These are phyloP conservation scores for Angomonas deanei DNA, from an alignment of 208 protist genomes.

Conservation along the genomic window DNA sequence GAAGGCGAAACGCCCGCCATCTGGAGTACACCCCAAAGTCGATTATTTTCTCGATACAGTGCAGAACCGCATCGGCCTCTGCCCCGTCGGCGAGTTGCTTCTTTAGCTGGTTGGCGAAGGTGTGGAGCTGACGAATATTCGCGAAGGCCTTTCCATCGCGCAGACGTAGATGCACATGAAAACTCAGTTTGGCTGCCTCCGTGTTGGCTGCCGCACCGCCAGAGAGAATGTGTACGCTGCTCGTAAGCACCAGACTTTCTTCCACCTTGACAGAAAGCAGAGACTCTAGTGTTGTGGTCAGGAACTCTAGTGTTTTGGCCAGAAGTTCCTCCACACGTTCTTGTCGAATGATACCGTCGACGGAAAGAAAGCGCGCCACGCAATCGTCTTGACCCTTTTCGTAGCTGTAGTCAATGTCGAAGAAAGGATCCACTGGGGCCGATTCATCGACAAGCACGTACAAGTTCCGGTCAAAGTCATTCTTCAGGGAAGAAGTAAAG, in stretches of 20 bases:
- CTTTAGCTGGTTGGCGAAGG: conserved; percentile 41
- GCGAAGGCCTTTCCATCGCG: conserved; percentile 26
- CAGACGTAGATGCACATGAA: conserved; percentile 80
- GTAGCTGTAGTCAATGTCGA: conserved; percentile 72
- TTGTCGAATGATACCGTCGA: not conserved
- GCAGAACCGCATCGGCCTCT: not conserved
- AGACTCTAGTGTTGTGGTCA: conserved; percentile 33
- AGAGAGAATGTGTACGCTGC: conserved; percentile 28
- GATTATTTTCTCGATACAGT: conserved; percentile 10
- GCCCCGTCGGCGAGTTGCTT: conserved; percentile 19
- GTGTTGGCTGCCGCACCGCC: not conserved
- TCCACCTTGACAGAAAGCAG: conserved; percentile 22
- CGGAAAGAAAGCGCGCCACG: not conserved
- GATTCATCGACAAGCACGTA: conserved; percentile 76
- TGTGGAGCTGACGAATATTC: conserved; percentile 51
- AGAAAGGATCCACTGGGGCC: conserved; percentile 70
- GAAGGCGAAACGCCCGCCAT: conserved; percentile 81
- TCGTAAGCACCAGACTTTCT: conserved; percentile 66
- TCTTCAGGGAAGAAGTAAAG: conserved; percentile 53
- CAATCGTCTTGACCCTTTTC: not conserved
- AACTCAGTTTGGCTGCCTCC: conserved; percentile 52
- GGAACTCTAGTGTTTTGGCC: conserved; percentile 42
- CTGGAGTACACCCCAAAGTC: conserved; percentile 86
- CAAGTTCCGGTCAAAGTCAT: conserved; percentile 43
- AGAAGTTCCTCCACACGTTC: not conserved